Evolutionary conservation across 768 basidiomycete species (phyloP).

Genomic region (Mrakia hoshinonis): DNA sequence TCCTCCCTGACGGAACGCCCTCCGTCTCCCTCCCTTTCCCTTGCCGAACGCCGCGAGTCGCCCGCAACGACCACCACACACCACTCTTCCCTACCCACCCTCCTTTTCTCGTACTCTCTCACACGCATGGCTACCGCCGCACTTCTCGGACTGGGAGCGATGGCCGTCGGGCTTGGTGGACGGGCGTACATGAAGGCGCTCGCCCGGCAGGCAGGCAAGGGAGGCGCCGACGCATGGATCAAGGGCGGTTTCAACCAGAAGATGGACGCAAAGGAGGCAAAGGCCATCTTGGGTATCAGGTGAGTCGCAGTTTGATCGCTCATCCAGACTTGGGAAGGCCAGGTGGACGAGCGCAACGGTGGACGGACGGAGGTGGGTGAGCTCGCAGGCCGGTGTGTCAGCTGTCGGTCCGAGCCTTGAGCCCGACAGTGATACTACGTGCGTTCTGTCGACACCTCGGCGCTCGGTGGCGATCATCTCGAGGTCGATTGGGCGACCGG

Average conservation of each 20-base stretch:
- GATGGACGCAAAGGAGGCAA: slow-evolving; percentile 93
- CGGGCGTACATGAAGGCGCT: slow-evolving; percentile 13
- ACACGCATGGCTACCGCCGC: slow-evolving; percentile 20
- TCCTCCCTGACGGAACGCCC: no score
- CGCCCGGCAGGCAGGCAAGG: slow-evolving; percentile 11
- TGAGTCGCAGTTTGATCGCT: slow-evolving; percentile 43
- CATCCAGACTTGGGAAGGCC: neutral
- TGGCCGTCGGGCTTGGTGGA: slow-evolving; percentile 18
- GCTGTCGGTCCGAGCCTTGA: no score
- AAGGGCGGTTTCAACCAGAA: slow-evolving; percentile 90
- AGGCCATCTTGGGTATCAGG: slow-evolving; percentile 85
- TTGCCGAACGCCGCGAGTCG: no score
- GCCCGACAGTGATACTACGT: no score
- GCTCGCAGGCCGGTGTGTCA: no score
- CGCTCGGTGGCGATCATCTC: neutral
- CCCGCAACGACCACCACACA: neutral
- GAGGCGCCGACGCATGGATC: slow-evolving; percentile 64
- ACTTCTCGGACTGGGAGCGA: slow-evolving; percentile 16
- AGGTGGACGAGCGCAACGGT: no score
- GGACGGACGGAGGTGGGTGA: neutral
- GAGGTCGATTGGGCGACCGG: neutral
- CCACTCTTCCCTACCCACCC: neutral
- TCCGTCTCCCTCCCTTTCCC: no score
- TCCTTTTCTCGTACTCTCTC: neutral
- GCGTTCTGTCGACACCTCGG: no score